These are phyloP conservation scores for Rhodamnia rubescens DNA, from an alignment of 345 rosid species.

Conservation along the genomic window DNA sequence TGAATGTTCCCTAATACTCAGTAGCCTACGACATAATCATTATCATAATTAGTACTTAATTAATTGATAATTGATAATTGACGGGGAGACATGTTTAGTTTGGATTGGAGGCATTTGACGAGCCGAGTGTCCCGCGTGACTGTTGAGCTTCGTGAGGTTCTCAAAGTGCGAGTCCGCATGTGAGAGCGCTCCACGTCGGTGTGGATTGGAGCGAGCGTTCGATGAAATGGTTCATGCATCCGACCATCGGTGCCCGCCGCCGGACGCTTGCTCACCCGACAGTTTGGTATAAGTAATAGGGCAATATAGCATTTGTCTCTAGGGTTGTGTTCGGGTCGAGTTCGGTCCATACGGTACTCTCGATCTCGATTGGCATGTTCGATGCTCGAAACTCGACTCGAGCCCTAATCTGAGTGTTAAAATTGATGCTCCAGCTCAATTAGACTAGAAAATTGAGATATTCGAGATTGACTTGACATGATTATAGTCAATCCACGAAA, in stretches of 20 bases:
- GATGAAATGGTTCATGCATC: background rate
- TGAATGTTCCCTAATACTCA: background rate
- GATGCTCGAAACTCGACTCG: fast-evolving
- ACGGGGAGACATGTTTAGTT: background rate
- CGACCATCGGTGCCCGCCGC: background rate
- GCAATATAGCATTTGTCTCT: background rate
- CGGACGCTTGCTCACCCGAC: background rate
- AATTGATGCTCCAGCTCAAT: background rate
- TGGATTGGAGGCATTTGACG: background rate
- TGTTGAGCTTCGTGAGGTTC: background rate
- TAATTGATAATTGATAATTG: background rate
- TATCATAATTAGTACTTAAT: background rate
- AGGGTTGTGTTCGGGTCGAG: background rate
- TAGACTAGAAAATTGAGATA: background rate
- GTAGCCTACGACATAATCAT: background rate
- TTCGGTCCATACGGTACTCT: fast-evolving
- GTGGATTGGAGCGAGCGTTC: background rate
- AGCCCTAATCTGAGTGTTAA: background rate
- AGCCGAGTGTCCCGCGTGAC: background rate
- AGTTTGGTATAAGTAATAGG: background rate
- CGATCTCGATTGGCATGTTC: fast-evolving
- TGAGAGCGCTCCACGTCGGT: background rate
- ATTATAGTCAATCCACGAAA: no score
- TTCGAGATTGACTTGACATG: background rate
- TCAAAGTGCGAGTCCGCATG: background rate